Conservation (phyloP, 176 grass and related monocot species). For the Dactylis glomerata region DNA sequence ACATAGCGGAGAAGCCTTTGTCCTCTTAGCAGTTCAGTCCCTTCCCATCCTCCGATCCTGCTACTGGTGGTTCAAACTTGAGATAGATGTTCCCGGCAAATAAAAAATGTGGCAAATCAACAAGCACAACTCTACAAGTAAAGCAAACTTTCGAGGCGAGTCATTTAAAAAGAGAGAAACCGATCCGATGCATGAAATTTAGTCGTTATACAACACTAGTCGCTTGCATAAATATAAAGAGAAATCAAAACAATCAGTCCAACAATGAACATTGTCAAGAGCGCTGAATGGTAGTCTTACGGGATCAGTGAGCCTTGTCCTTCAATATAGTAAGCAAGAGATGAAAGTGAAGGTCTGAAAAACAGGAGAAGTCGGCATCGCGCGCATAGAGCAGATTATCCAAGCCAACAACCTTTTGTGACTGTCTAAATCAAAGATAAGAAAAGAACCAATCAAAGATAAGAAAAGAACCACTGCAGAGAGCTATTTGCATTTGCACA, state of each 20-base stretch:
- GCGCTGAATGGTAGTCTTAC: slow-evolving; percentile 49
- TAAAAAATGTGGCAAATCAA: too few species aligned
- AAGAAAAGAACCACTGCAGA: neutral
- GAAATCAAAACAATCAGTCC: neutral
- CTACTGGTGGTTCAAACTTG: too few species aligned
- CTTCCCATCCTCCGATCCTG: too few species aligned
- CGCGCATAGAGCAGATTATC: slow-evolving; percentile 96
- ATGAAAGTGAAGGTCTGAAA: slow-evolving; percentile 89
- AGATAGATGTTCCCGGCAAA: too few species aligned
- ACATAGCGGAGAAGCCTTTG: too few species aligned
- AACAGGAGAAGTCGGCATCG: slow-evolving; percentile 97
- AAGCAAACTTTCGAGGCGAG: neutral
- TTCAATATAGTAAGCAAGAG: slow-evolving; percentile 91
- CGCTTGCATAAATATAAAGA: slow-evolving; percentile 1
- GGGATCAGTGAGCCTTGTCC: slow-evolving; percentile 97
- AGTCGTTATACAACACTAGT: neutral
- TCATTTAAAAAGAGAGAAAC: slow-evolving; percentile 5
- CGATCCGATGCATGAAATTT: neutral
- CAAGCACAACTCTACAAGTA: slow-evolving; percentile 80
- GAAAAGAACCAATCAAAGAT: too few species aligned
- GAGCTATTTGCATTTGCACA: neutral
- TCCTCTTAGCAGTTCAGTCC: too few species aligned
- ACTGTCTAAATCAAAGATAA: slow-evolving; percentile 57
- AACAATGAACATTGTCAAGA: neutral
- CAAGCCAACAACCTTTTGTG: slow-evolving; percentile 68